phyloP scores from a whole-genome alignment of 805 yeast genomes.

The Yarrowia sp. region DNA sequence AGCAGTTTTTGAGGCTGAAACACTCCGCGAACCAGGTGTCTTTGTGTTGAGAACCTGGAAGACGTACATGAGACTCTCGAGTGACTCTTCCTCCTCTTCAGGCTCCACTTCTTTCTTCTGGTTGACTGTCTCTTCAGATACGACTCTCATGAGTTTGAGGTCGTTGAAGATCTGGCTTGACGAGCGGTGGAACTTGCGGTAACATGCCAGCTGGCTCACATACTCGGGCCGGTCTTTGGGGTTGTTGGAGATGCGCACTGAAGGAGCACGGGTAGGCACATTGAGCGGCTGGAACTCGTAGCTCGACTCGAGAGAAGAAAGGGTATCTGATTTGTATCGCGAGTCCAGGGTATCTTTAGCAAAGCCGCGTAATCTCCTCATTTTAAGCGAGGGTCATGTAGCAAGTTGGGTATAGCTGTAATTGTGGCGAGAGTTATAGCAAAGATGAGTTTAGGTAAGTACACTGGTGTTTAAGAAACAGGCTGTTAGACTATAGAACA shows the following conservation, averaged over 20 bases:
- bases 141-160: conserved; percentile 20
- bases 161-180: conserved; percentile 17
- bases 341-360: conserved; percentile 27
- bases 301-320: neutral
- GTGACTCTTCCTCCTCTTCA: conserved; percentile 8
- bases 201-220: conserved; percentile 20
- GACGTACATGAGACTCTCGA: conserved; percentile 22
- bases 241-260: conserved; percentile 4
- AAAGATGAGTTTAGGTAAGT: neutral
- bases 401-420: neutral
- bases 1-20: neutral
- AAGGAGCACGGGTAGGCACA: neutral
- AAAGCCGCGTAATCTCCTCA: conserved; percentile 14
- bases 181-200: conserved; percentile 35
- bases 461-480: too few species aligned
- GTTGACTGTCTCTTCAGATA: neutral
- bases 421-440: neutral
- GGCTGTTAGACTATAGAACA: too few species aligned
- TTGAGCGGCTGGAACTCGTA: neutral
- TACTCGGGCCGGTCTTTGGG: conserved; percentile 25
- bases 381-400: neutral
- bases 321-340: conserved; percentile 24
- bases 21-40: neutral
- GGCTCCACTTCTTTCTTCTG: neutral
- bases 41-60: conserved; percentile 12